Percentiles rank a stretch among this genome's conserved stretches.
Conservation (phyloP, 2,329 filamentous ascomycete species). For the Lasiodiplodia sp. region DNA sequence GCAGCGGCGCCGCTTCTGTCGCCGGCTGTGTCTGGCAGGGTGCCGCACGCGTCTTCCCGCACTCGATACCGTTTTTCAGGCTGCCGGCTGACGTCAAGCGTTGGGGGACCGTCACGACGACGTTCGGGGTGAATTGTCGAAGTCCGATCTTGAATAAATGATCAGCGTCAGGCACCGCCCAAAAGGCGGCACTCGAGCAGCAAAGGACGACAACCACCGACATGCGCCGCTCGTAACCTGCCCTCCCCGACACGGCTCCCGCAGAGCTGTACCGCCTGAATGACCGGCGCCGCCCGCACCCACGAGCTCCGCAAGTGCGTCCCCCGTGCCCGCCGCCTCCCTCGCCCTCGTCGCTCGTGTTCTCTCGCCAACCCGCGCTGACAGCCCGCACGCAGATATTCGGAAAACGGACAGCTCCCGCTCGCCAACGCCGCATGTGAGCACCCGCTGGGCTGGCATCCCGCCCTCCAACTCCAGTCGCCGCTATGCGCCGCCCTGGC, state of each 20-base stretch:
- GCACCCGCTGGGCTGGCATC: conserved; percentile 13
- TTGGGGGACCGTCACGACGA: conserved; percentile 23
- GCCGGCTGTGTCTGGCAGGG: conserved; percentile 19
- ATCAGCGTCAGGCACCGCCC: conserved; percentile 28
- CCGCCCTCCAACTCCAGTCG: conserved; percentile 4
- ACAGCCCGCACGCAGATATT: conserved; percentile 27
- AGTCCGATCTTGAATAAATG: conserved; percentile 26
- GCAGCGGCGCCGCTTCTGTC: conserved; percentile 7
- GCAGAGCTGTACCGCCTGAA: conserved; percentile 29
- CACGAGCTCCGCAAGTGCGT: conserved; percentile 31
- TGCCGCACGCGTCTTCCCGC: conserved; percentile 29
- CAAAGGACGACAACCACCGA: conserved; percentile 26
- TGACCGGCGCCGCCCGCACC: conserved; percentile 26
- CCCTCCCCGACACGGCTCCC: conserved; percentile 26
- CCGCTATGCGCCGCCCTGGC: conserved; percentile 28
- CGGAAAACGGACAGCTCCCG: conserved; percentile 29
- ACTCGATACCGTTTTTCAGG: conserved; percentile 24
- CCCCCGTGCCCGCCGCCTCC: not conserved
- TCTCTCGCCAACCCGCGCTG: conserved; percentile 7
- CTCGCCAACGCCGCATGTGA: conserved; percentile 20
- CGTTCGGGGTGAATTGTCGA: conserved; percentile 15
- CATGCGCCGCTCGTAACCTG: conserved; percentile 25
- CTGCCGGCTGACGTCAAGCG: conserved; percentile 30
- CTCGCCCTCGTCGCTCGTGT: conserved; percentile 2
- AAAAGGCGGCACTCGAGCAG: conserved; percentile 21